A percentile compares a stretch with the other conserved stretches of the same genome.
Conservation (phyloP, 2,329 filamentous ascomycete genomes). For the Ophiostoma fasciatum region DNA sequence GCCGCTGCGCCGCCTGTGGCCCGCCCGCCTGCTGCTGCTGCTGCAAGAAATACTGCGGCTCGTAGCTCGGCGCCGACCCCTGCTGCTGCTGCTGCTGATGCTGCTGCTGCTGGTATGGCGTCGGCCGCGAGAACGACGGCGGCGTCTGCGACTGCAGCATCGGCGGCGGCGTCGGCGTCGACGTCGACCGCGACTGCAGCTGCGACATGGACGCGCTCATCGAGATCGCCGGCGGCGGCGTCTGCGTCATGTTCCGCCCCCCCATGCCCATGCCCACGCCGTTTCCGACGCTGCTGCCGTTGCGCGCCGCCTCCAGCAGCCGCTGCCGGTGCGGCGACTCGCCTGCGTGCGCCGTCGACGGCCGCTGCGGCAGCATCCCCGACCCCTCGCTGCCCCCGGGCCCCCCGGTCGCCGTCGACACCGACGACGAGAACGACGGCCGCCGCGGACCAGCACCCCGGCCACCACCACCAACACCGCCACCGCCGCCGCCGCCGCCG, state of each 20-base stretch:
- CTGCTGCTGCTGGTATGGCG: constrained; percentile 8
- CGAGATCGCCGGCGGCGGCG: constrained; percentile 28
- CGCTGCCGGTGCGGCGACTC: constrained; percentile 38
- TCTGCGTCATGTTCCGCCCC: constrained; percentile 29
- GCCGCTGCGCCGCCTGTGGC: constrained; percentile 19
- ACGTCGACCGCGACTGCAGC: constrained; percentile 14
- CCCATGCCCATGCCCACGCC: constrained; percentile 1
- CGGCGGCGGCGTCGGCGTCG: constrained; percentile 31
- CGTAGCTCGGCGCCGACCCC: constrained; percentile 24
- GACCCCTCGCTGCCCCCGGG: not conserved
- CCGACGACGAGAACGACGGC: constrained; percentile 13
- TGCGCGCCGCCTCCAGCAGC: constrained; percentile 25
- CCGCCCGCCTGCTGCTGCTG: constrained; percentile 25
- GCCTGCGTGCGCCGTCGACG: constrained; percentile 33
- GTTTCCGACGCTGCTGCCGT: constrained; percentile 13
- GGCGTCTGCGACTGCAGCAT: constrained; percentile 3
- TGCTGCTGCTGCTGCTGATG: constrained; percentile 3
- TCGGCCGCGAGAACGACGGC: constrained; percentile 3
- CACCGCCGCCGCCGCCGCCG: too few relatives aligned
- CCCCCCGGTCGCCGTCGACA: constrained; percentile 3
- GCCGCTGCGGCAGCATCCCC: constrained; percentile 24
- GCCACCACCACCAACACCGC: too few relatives aligned
- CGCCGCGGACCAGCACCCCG: too few relatives aligned
- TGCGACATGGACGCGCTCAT: constrained; percentile 7
- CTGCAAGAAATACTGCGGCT: constrained; percentile 27